Evolutionary conservation across 805 yeast species (phyloP).

Genomic region (Teunomyces gatunensis): DNA sequence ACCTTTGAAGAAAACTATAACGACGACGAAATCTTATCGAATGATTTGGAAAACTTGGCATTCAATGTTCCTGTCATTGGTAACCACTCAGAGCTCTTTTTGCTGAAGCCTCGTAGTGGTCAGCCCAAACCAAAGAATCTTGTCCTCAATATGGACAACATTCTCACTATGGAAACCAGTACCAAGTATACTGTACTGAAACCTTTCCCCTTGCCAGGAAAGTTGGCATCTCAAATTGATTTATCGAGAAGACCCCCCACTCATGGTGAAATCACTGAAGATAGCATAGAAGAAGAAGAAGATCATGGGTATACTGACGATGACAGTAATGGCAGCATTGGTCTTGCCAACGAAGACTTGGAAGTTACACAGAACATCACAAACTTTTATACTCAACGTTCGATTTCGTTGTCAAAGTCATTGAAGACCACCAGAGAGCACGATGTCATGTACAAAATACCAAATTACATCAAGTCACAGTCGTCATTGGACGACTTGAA

Average conservation of each 20-base stretch:
- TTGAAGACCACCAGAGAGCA: constrained; percentile 33
- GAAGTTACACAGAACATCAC: constrained; percentile 38
- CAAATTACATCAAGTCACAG: constrained; percentile 38
- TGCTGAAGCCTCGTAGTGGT: constrained; percentile 5
- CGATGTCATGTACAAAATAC: constrained; percentile 33
- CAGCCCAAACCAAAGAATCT: neutral
- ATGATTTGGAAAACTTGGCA: constrained; percentile 36
- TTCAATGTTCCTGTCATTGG: constrained; percentile 44
- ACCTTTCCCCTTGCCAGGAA: constrained; percentile 33
- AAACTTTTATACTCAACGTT: constrained; percentile 33
- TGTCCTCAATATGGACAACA: constrained; percentile 4
- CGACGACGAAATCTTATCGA: constrained; percentile 37
- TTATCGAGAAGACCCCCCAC: constrained; percentile 6
- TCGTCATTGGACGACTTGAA: constrained; percentile 55
- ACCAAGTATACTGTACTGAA: constrained; percentile 21
- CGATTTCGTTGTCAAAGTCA: constrained; percentile 32
- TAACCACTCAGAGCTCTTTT: constrained; percentile 33
- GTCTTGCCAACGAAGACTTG: constrained; percentile 23
- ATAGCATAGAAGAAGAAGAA: constrained; percentile 18
- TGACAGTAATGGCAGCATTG: constrained; percentile 10
- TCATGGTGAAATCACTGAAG: constrained; percentile 10
- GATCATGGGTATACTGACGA: constrained; percentile 11
- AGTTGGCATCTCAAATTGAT: constrained; percentile 13
- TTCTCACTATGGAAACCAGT: constrained; percentile 20
- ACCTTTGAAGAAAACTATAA: constrained; percentile 40